A percentile compares a stretch with the other conserved stretches of the same genome.
These are phyloP conservation scores for Podaxis pistillaris DNA, from an alignment of 768 basidiomycete genomes.

Conservation along the genomic window DNA sequence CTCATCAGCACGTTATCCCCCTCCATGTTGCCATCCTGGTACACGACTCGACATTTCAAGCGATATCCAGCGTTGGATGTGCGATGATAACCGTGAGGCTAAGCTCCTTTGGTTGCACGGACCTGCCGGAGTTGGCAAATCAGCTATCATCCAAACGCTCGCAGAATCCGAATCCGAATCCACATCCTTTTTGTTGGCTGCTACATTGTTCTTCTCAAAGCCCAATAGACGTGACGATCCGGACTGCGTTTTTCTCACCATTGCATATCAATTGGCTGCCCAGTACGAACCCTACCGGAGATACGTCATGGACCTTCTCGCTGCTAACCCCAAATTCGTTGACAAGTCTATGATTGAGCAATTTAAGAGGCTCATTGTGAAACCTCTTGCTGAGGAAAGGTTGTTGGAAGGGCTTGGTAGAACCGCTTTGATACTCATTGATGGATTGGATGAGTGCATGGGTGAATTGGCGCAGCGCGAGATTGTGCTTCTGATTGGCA, in stretches of 20 bases:
- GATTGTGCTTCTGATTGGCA: conserved; percentile 16
- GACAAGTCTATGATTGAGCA: conserved; percentile 14
- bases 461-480: conserved; percentile 13
- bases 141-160: not conserved
- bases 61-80: not conserved
- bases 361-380: conserved; percentile 14
- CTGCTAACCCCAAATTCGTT: conserved; percentile 5
- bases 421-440: conserved; percentile 18
- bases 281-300: not conserved
- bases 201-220: conserved; percentile 23
- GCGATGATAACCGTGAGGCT: not conserved
- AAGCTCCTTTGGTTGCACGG: not conserved
- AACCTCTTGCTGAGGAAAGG: conserved; percentile 8
- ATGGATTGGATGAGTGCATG: conserved; percentile 28
- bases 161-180: too few species aligned
- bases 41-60: not conserved
- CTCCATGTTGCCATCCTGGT: conserved; percentile 1
- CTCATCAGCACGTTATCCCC: conserved; percentile 8
- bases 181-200: conserved; percentile 9
- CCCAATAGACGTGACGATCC: not conserved
- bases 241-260: conserved; percentile 18
- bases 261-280: conserved; percentile 22
- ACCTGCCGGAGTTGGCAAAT: not conserved
- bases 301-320: conserved; percentile 10
- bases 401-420: not conserved